Conservation (phyloP, 495 filamentous ascomycete genomes). For the Xylaria palmicola region DNA sequence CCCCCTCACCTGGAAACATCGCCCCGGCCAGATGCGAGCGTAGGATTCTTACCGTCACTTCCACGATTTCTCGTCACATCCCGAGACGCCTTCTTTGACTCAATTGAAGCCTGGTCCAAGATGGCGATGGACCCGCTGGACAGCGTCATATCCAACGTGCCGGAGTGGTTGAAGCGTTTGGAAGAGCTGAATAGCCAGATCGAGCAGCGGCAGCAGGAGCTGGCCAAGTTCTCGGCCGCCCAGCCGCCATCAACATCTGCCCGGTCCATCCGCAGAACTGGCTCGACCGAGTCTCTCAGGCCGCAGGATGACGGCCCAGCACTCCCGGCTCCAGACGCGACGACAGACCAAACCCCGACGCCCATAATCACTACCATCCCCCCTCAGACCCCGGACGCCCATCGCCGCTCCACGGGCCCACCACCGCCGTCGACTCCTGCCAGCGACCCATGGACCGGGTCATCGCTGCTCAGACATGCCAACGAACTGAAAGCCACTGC, state of each 20-base stretch:
- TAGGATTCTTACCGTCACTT: neutral
- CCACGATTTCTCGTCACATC: neutral
- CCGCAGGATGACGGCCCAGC: slow-evolving; percentile 49
- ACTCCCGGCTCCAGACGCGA: slow-evolving; percentile 21
- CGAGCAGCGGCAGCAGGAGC: slow-evolving; percentile 66
- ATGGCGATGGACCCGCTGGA: slow-evolving; percentile 62
- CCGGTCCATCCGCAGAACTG: slow-evolving; percentile 54
- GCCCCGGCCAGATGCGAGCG: neutral
- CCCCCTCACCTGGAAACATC: neutral
- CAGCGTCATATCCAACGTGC: slow-evolving; percentile 61
- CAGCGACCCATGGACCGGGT: slow-evolving; percentile 35
- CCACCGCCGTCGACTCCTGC: slow-evolving; percentile 29
- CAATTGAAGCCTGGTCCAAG: slow-evolving; percentile 1
- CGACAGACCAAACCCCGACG: slow-evolving; percentile 2
- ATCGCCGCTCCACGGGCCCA: slow-evolving; percentile 25
- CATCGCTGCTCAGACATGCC: slow-evolving; percentile 48
- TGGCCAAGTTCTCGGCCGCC: slow-evolving; percentile 49
- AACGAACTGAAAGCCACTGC: slow-evolving; percentile 46
- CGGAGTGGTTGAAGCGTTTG: slow-evolving; percentile 65
- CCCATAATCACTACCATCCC: slow-evolving; percentile 18
- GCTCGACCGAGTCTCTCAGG: slow-evolving; percentile 63
- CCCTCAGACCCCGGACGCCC: slow-evolving; percentile 14
- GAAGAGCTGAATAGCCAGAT: slow-evolving; percentile 70
- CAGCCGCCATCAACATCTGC: slow-evolving; percentile 27
- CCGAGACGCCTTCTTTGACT: neutral